Conservation (phyloP, 2,329 filamentous ascomycete species). For the Pyrenophora teres region DNA sequence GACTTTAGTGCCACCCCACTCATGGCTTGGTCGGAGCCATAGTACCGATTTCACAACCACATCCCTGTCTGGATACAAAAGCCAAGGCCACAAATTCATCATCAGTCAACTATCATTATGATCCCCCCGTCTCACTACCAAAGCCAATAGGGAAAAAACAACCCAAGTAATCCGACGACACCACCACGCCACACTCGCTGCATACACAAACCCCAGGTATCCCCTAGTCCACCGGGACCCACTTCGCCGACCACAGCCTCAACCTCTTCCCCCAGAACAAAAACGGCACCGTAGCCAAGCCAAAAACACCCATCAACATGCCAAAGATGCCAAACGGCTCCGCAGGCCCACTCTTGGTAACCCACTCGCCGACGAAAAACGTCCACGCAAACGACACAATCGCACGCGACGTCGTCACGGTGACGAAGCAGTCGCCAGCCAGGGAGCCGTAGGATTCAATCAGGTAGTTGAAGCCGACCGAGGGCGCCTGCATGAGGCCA, state of each 20-base stretch:
- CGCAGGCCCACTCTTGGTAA: slow-evolving; percentile 50
- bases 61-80: too few species aligned
- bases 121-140: too few species aligned
- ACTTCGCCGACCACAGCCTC: slow-evolving; percentile 48
- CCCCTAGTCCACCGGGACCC: slow-evolving; percentile 27
- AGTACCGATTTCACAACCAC: too few species aligned
- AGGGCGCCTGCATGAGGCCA: slow-evolving; percentile 50
- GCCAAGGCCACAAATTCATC: too few species aligned
- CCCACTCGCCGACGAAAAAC: slow-evolving; percentile 59
- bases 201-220: too few species aligned
- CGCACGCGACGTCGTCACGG: slow-evolving; percentile 56
- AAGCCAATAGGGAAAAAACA: too few species aligned
- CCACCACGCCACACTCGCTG: too few species aligned
- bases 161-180: too few species aligned
- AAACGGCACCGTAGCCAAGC: slow-evolving; percentile 45
- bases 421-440: slow-evolving; percentile 59
- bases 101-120: too few species aligned
- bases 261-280: slow-evolving; percentile 49
- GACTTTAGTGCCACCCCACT: too few species aligned
- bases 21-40: too few species aligned
- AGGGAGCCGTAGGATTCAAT: slow-evolving; percentile 57
- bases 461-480: slow-evolving; percentile 53
- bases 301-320: slow-evolving; percentile 58
- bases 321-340: slow-evolving; percentile 60
- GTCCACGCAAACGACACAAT: slow-evolving; percentile 61